Evolutionary conservation across 805 yeast genomes (phyloP), one percentile per base, ranked within the genome.

Genomic region (Lipomyces starkeyi): DNA sequence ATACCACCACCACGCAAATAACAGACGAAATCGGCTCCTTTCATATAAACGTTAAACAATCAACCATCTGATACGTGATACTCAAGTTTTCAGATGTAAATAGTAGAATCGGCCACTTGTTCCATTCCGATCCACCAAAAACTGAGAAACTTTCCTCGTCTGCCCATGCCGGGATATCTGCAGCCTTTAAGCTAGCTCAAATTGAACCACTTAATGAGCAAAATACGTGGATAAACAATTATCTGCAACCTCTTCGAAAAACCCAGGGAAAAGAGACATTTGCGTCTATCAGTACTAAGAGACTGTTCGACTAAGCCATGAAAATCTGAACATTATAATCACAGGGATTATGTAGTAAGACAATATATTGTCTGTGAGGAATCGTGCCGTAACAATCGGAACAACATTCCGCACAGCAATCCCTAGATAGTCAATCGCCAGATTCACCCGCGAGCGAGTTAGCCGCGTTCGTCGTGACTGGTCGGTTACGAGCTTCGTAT

Each of bases 401-500:
- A 29, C 65, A 62, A 22, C 58, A 54, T n/a, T 34, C 57, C 32
- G 22, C 58, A 20, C 63, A 49, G 34, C 59, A n/a, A 11, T 22
- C 57, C 55, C 11, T 52, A 40, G 60, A 52, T 37, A 59, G 66
- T 63, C 66, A 63, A 52, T 63, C 66, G 49, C 59, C 54, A 32
- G 58, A 35, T 7, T 60, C 67, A 3, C 32, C n/a, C 2, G 49
- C 54, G 4, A 60, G 59, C 32, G 67, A 64, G 27, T 64, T 34
- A n/a, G 17, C 64, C 17, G 61, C 14, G 43, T 60, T 43, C 20
- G 32, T 29, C 32, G 55, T 57, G 53, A 59, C 59, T 17, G 63
- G 66, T 5, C 61, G 63, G 25, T 60, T 67, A 5, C 60, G 70
- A 25, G 59, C 52, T 47, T 67, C 70, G 47, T 55, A 67, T 2